Percentiles rank a stretch among this genome's conserved stretches.
Evolutionary conservation across 2,329 filamentous ascomycete species (phyloP).

Genomic region (Lasiodiplodia theobromae): DNA sequence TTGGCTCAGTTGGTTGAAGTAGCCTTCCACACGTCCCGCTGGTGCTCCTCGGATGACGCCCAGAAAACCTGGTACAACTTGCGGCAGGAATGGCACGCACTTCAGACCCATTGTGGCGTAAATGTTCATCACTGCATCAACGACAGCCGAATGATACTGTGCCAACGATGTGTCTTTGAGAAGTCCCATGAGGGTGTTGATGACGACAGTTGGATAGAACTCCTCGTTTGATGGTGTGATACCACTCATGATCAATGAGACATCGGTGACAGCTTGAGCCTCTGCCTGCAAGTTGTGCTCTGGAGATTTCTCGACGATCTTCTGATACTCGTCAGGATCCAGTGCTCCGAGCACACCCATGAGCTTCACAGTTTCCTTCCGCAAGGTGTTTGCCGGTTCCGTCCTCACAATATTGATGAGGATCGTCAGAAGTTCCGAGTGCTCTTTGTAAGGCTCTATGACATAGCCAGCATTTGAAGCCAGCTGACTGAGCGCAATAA

Average conservation of each 20-base stretch:
- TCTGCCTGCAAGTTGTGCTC: slow-evolving; percentile 77
- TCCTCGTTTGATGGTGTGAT: slow-evolving; percentile 96
- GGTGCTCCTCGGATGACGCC: slow-evolving; percentile 85
- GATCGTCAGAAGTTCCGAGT: slow-evolving; percentile 90
- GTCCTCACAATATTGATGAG: slow-evolving; percentile 93
- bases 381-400: slow-evolving; percentile 83
- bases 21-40: slow-evolving; percentile 82
- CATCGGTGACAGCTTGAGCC: slow-evolving; percentile 80
- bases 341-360: slow-evolving; percentile 94
- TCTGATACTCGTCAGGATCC: slow-evolving; percentile 95
- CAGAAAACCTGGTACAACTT: slow-evolving; percentile 94
- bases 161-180: slow-evolving; percentile 88
- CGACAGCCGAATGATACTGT: slow-evolving; percentile 90
- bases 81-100: slow-evolving; percentile 91
- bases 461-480: slow-evolving; percentile 98
- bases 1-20: slow-evolving; percentile 95
- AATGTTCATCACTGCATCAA: slow-evolving; percentile 98
- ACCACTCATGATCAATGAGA: slow-evolving; percentile 97
- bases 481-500: slow-evolving; percentile 88
- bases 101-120: slow-evolving; percentile 96
- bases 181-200: slow-evolving; percentile 92
- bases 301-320: slow-evolving; percentile 87
- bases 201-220: slow-evolving; percentile 97
- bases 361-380: slow-evolving; percentile 94
- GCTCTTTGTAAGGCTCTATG: slow-evolving; percentile 93